Percentiles rank a stretch among this genome's conserved stretches.
phyloP scores from a whole-genome alignment of 179 eudicot species.

The Corrigiola litoralis region DNA sequence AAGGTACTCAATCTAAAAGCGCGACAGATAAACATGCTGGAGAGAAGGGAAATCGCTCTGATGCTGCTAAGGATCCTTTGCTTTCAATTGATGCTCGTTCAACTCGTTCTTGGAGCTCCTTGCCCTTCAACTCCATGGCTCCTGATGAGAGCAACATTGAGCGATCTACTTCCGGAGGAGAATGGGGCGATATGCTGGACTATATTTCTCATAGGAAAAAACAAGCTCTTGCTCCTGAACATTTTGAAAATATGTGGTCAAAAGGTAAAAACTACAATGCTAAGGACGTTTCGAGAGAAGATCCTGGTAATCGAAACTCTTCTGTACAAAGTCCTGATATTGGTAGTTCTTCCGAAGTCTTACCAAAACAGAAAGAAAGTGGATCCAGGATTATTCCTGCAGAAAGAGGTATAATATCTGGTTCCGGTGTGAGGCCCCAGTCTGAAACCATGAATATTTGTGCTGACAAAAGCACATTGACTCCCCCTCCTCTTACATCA shows the following conservation, averaged over 20 bases:
- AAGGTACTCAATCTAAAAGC: constrained; percentile 39
- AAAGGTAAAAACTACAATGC: constrained; percentile 71
- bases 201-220: constrained; percentile 65
- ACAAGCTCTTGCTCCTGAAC: constrained; percentile 83
- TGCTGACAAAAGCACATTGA: constrained; percentile 22
- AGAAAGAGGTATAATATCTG: constrained; percentile 26
- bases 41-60: constrained; percentile 31
- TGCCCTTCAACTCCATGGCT: constrained; percentile 37
- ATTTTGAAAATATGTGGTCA: constrained; percentile 96
- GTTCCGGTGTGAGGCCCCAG: constrained; percentile 22
- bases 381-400: constrained; percentile 23
- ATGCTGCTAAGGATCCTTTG: constrained; percentile 74
- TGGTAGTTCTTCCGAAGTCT: constrained; percentile 26
- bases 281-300: constrained; percentile 31
- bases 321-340: constrained; percentile 22
- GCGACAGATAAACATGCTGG: constrained; percentile 28
- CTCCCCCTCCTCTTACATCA: constrained; percentile 30
- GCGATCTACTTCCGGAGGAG: constrained; percentile 58
- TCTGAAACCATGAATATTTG: constrained; percentile 20
- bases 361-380: constrained; percentile 34
- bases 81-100: constrained; percentile 69
- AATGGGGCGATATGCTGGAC: constrained; percentile 82
- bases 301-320: constrained; percentile 34
- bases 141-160: constrained; percentile 38
- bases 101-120: constrained; percentile 66